phyloP scores from a whole-genome alignment of 2,329 filamentous ascomycete genomes.

The Venturia aucupariae region DNA sequence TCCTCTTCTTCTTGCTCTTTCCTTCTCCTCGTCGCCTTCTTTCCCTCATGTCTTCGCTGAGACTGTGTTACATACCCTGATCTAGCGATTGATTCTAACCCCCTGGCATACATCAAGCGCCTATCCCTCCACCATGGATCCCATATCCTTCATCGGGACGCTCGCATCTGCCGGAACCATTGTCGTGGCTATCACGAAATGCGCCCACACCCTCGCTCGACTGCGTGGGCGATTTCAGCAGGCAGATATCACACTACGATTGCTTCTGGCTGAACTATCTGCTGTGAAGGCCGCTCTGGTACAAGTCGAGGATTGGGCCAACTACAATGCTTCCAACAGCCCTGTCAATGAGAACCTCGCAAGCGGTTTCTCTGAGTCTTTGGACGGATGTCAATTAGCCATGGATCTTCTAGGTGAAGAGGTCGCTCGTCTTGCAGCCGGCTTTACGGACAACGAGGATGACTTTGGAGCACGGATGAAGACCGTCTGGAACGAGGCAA shows the following conservation, averaged over 20 bases:
- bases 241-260: conserved; percentile 30
- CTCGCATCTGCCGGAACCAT: conserved; percentile 28
- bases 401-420: conserved; percentile 22
- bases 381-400: conserved; percentile 18
- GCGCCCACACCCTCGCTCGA: conserved; percentile 24
- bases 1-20: not conserved
- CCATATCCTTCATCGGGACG: conserved; percentile 27
- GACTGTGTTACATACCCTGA: not conserved
- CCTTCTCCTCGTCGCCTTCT: not conserved
- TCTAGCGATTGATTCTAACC: not conserved
- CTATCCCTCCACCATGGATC: conserved; percentile 23
- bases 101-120: not conserved
- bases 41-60: not conserved
- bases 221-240: conserved; percentile 28
- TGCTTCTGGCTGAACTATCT: conserved; percentile 28
- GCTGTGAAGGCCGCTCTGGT: conserved; percentile 29
- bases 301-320: conserved; percentile 29
- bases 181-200: conserved; percentile 26
- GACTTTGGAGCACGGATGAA: not conserved
- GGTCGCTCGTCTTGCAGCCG: conserved; percentile 17
- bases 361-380: conserved; percentile 16
- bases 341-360: conserved; percentile 14
- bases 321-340: conserved; percentile 17
- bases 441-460: conserved; percentile 6
- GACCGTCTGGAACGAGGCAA: conserved; percentile 29